These are phyloP conservation scores for Gossypium aridum DNA, from an alignment of 441 rosid genomes.

Conservation along the genomic window DNA sequence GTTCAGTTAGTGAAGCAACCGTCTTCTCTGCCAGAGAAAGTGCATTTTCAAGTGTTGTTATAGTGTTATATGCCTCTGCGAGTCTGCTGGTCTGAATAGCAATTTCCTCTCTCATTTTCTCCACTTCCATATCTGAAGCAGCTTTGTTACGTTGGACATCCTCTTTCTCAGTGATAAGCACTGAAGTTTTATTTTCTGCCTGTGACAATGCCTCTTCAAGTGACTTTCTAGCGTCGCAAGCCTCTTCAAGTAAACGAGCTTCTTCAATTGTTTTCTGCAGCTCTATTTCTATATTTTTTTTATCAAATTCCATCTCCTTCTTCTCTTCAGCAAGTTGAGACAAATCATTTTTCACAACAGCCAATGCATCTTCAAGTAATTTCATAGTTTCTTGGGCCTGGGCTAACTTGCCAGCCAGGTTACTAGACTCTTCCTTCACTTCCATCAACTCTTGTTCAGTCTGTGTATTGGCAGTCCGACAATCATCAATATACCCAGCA, in stretches of 20 bases:
- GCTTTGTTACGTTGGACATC: constrained; percentile 49
- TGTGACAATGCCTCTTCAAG: constrained; percentile 61
- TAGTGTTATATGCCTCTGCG: constrained; percentile 42
- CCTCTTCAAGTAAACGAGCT: constrained; percentile 46
- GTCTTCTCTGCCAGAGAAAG: constrained; percentile 48
- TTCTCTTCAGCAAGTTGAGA: constrained; percentile 46
- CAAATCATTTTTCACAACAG: constrained; percentile 35
- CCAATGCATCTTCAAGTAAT: constrained; percentile 53
- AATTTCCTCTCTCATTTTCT: constrained; percentile 45
- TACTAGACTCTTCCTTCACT: constrained; percentile 39
- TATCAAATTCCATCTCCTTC: constrained; percentile 36
- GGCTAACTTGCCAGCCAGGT: constrained; percentile 41
- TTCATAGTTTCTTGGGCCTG: constrained; percentile 44
- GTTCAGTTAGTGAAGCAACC: constrained; percentile 40
- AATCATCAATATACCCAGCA: constrained; percentile 44
- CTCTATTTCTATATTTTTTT: constrained; percentile 46
- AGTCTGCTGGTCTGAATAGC: constrained; percentile 42
- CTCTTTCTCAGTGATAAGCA: constrained; percentile 56
- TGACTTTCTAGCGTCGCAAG: constrained; percentile 41
- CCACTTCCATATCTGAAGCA: constrained; percentile 47
- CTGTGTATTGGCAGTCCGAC: constrained; percentile 41
- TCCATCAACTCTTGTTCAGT: constrained; percentile 50
- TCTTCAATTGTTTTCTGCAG: constrained; percentile 53
- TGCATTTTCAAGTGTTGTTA: constrained; percentile 16
- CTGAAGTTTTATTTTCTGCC: constrained; percentile 51